Conservation (phyloP, 345 rosid species). For the Citrus unshiu region DNA sequence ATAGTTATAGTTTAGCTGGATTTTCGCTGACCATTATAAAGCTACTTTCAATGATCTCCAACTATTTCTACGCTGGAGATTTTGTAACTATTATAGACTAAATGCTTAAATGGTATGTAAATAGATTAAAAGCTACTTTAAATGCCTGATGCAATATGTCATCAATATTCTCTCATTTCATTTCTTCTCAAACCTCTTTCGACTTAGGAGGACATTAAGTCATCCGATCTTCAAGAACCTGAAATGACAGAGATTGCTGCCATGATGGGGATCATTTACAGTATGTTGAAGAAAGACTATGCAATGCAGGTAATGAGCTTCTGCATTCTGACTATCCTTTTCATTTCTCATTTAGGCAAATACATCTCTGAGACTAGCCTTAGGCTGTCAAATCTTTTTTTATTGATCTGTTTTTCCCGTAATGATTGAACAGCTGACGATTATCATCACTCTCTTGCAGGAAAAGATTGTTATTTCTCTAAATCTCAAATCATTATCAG, state of each 20-base stretch:
- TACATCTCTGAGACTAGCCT: background rate
- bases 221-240: constrained; percentile 21
- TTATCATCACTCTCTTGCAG: constrained; percentile 33
- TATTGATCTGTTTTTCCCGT: background rate
- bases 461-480: constrained; percentile 61
- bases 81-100: background rate
- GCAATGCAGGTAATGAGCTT: constrained; percentile 60
- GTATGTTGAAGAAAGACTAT: constrained; percentile 73
- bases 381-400: background rate
- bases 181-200: background rate
- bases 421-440: background rate
- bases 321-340: background rate
- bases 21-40: background rate
- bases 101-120: too few species aligned
- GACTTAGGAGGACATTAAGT: constrained; percentile 28
- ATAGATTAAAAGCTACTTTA: too few species aligned
- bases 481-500: constrained; percentile 49
- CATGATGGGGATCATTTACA: constrained; percentile 56
- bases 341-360: background rate
- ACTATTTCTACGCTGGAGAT: background rate
- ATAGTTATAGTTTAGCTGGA: background rate
- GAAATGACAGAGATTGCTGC: constrained; percentile 45
- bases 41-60: background rate
- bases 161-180: background rate
- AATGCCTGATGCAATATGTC: background rate